Evolutionary conservation across 2,329 filamentous ascomycete species (phyloP).

Genomic region (Aspergillus floridensis): DNA sequence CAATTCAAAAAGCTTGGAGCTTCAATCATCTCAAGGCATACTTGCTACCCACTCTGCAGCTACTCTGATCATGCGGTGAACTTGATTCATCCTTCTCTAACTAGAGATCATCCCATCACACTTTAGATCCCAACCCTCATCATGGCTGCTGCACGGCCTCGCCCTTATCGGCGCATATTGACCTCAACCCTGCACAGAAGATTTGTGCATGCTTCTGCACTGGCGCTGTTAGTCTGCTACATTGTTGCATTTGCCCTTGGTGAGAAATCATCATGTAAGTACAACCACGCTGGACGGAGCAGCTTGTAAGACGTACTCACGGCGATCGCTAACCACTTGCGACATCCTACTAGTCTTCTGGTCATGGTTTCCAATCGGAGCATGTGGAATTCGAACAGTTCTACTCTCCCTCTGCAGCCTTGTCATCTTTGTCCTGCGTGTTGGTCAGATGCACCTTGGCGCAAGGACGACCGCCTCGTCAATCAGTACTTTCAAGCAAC

Average conservation of each 20-base stretch:
- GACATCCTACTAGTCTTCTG: slow-evolving; percentile 62
- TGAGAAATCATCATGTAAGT: slow-evolving; percentile 66
- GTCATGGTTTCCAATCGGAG: slow-evolving; percentile 81
- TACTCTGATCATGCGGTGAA: slow-evolving; percentile 25
- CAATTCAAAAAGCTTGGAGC: neutral
- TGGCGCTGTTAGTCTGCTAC: slow-evolving; percentile 71
- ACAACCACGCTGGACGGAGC: neutral
- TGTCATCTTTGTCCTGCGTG: slow-evolving; percentile 77
- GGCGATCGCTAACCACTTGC: slow-evolving; percentile 9
- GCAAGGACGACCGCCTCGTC: slow-evolving; percentile 68
- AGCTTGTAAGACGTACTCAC: neutral
- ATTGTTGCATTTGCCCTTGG: slow-evolving; percentile 68
- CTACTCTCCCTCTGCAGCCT: slow-evolving; percentile 75
- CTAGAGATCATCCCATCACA: slow-evolving; percentile 20
- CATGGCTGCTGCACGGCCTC: slow-evolving; percentile 40
- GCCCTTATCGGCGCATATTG: slow-evolving; percentile 79
- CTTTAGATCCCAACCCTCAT: slow-evolving; percentile 26
- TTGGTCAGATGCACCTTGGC: slow-evolving; percentile 77
- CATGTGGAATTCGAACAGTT: slow-evolving; percentile 69
- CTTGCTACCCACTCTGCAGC: neutral
- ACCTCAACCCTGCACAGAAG: slow-evolving; percentile 83
- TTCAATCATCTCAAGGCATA: neutral
- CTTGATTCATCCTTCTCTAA: slow-evolving; percentile 15
- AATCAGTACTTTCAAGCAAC: slow-evolving; percentile 60
- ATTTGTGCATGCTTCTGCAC: slow-evolving; percentile 73